Evolutionary conservation across 495 filamentous ascomycete species (phyloP).

Genomic region (Xylaria scruposa): DNA sequence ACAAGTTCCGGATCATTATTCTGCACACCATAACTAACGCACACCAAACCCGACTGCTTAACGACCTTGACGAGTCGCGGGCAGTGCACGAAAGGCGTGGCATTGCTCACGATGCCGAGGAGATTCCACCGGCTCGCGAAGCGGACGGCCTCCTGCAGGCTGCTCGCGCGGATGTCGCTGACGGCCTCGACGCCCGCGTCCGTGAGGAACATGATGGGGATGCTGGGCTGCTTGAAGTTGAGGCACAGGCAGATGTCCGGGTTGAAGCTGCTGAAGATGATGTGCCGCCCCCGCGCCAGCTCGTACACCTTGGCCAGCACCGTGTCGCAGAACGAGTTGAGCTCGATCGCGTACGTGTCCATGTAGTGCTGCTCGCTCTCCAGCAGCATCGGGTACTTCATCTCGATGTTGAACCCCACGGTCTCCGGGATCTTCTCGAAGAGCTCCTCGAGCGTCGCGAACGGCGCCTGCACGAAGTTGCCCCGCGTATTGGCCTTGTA

Average conservation of each 20-base stretch:
- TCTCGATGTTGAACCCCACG: conserved; percentile 97
- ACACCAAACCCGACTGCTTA: conserved; percentile 91
- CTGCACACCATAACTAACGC: conserved; percentile 87
- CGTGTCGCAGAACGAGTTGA: conserved; percentile 96
- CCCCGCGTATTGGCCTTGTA: conserved; percentile 96
- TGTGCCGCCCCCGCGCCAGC: conserved; percentile 70
- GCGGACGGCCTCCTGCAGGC: conserved; percentile 91
- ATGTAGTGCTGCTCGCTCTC: conserved; percentile 95
- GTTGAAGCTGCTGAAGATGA: conserved; percentile 97
- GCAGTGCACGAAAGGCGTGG: conserved; percentile 83
- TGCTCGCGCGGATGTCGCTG: conserved; percentile 89
- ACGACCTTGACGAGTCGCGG: conserved; percentile 95
- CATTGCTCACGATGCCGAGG: conserved; percentile 84
- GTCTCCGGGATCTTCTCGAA: conserved; percentile 80
- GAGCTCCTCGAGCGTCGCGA: conserved; percentile 92
- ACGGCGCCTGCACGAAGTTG: conserved; percentile 90
- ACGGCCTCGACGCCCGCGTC: conserved; percentile 79
- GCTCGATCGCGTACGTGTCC: conserved; percentile 95
- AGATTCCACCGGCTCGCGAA: conserved; percentile 96
- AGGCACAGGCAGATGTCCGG: conserved; percentile 93
- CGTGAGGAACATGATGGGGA: conserved; percentile 92
- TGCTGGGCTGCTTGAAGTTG: conserved; percentile 93
- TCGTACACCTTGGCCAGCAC: conserved; percentile 86
- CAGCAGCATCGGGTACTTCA: conserved; percentile 98
- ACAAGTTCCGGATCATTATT: conserved; percentile 90